These are phyloP conservation scores for Singerocomus inundabilis DNA, from an alignment of 1,284 basidiomycete species.

Conservation along the genomic window DNA sequence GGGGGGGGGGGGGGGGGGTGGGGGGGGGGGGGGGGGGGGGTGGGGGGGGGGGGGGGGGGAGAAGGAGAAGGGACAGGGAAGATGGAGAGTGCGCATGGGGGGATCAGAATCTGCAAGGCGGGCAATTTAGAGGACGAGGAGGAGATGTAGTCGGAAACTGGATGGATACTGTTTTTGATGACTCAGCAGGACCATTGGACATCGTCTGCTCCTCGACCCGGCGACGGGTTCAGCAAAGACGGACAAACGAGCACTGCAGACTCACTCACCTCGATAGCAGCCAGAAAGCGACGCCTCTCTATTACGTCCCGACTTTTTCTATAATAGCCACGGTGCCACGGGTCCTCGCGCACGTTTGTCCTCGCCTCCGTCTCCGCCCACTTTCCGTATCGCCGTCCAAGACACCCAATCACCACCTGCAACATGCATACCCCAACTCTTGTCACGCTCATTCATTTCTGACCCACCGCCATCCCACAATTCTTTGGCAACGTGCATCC, in stretches of 20 bases:
- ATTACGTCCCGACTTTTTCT: constrained; percentile 28
- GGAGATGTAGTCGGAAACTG: too few relatives aligned
- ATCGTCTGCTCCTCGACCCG: constrained; percentile 2
- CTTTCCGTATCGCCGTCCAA: constrained; percentile 14
- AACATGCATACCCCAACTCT: constrained; percentile 18
- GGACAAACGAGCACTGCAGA: not conserved
- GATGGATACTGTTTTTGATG: constrained; percentile 17
- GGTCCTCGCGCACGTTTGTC: constrained; percentile 38
- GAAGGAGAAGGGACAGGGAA: not conserved
- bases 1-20: too few relatives aligned
- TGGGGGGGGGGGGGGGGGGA: constrained; percentile 4
- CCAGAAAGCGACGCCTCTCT: constrained; percentile 10
- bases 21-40: too few relatives aligned
- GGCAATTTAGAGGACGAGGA: too few relatives aligned
- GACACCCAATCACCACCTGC: constrained; percentile 25
- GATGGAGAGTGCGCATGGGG: not conserved
- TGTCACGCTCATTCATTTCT: constrained; percentile 15
- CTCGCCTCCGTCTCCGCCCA: constrained; percentile 8
- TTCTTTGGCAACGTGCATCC: constrained; percentile 22
- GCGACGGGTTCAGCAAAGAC: constrained; percentile 15
- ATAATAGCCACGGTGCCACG: constrained; percentile 30
- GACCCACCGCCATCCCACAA: constrained; percentile 9
- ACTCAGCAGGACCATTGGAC: constrained; percentile 21
- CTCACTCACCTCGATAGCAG: constrained; percentile 22
- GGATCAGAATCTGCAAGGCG: too few relatives aligned